Percentiles rank a stretch among this genome's conserved stretches.
Evolutionary conservation across 2,329 filamentous ascomycete species (phyloP).

Genomic region (Sarocladium strictum): DNA sequence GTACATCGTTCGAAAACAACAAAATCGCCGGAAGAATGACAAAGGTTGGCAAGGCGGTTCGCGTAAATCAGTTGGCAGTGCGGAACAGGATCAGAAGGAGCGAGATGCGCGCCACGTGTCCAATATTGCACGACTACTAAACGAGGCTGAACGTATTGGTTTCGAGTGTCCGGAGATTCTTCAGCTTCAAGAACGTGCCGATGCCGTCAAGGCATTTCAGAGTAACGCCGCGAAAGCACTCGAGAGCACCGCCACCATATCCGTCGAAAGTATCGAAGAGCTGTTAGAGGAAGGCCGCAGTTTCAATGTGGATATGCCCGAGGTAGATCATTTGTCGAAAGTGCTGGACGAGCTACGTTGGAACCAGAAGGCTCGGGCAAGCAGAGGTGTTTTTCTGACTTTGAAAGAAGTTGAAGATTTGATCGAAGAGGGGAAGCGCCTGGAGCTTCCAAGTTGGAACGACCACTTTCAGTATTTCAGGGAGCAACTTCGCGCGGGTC

Average conservation of each 20-base stretch:
- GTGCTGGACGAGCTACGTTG: constrained; percentile 82
- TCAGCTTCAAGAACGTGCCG: constrained; percentile 76
- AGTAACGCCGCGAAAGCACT: constrained; percentile 66
- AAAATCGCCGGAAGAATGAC: constrained; percentile 92
- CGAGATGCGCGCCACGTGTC: constrained; percentile 82
- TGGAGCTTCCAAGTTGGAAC: constrained; percentile 75
- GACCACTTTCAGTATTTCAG: constrained; percentile 71
- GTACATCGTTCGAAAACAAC: constrained; percentile 95
- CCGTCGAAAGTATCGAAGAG: constrained; percentile 75
- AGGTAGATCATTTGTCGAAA: constrained; percentile 75
- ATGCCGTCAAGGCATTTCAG: constrained; percentile 81
- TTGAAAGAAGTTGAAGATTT: constrained; percentile 74
- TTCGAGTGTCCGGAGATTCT: constrained; percentile 92
- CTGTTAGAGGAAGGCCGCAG: constrained; percentile 82
- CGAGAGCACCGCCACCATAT: constrained; percentile 55
- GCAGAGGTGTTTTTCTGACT: constrained; percentile 59
- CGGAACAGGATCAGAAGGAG: constrained; percentile 65
- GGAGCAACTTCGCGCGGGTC: constrained; percentile 69
- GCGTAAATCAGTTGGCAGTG: constrained; percentile 57
- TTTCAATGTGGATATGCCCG: constrained; percentile 88
- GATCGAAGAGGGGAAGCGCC: constrained; percentile 68
- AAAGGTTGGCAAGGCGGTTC: constrained; percentile 73
- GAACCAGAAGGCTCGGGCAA: constrained; percentile 69
- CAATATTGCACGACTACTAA: constrained; percentile 79
- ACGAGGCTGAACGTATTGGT: constrained; percentile 76